phyloP scores from a whole-genome alignment of 1,284 basidiomycete species.

The Malassezia obtusa region DNA sequence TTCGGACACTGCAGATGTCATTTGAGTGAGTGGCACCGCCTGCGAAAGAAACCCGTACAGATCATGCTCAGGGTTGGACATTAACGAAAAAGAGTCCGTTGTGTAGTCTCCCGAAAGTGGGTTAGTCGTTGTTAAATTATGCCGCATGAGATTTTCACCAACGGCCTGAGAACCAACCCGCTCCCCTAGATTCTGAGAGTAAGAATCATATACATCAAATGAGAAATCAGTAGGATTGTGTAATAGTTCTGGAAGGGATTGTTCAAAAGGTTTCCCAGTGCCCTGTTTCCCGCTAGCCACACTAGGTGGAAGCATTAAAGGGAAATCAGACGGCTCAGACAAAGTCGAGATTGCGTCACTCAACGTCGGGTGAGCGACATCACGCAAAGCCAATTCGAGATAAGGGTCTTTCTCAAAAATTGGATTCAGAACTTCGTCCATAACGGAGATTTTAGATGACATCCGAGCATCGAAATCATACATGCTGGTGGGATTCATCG shows the following conservation, averaged over 20 bases:
- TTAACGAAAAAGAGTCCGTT: conserved; percentile 2
- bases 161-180: background rate
- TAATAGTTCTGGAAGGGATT: background rate
- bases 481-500: background rate
- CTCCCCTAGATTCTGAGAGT: background rate
- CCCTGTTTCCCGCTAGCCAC: background rate
- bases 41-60: conserved; percentile 9
- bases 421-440: conserved; percentile 11
- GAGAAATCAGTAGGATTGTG: background rate
- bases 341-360: background rate
- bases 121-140: background rate
- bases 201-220: background rate
- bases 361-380: conserved; percentile 2
- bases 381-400: conserved; percentile 1
- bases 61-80: conserved; percentile 7
- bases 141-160: background rate
- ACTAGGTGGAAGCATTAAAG: background rate
- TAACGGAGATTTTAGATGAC: background rate
- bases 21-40: conserved; percentile 9
- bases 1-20: background rate
- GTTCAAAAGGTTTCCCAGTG: too few species aligned
- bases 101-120: conserved; percentile 6
- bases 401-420: conserved; percentile 5
- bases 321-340: background rate
- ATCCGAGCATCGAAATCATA: conserved; percentile 9